Conservation (phyloP, 768 basidiomycete genomes). For the Collybia sp. region DNA sequence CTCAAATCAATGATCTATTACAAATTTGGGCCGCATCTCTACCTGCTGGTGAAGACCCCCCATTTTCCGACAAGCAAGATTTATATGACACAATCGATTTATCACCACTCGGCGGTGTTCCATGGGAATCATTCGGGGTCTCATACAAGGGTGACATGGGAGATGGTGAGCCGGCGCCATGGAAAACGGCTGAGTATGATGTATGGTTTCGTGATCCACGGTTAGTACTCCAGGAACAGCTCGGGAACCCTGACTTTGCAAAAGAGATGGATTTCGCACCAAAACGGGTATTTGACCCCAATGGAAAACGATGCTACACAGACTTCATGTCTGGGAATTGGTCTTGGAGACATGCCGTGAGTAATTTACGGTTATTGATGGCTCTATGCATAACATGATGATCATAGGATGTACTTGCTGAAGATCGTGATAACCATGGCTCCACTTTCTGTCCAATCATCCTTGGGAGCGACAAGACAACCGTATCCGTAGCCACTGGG, state of each 20-base stretch:
- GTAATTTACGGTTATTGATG: background rate
- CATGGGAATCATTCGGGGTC: slow-evolving; percentile 29
- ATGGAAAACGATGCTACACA: background rate
- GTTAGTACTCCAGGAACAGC: slow-evolving; percentile 17
- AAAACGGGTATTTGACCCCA: slow-evolving; percentile 15
- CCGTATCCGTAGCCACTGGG: background rate
- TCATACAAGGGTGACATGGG: slow-evolving; percentile 17
- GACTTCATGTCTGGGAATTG: background rate
- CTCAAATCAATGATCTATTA: slow-evolving; percentile 18
- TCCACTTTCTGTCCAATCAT: background rate
- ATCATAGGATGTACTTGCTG: background rate
- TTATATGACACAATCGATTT: slow-evolving; percentile 28
- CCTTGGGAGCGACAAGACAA: background rate
- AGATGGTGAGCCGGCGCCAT: slow-evolving; percentile 18
- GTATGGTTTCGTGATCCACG: slow-evolving; percentile 28
- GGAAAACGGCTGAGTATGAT: slow-evolving; percentile 23
- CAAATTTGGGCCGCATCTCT: slow-evolving; percentile 16
- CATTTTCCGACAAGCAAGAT: slow-evolving; percentile 24
- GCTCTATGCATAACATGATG: background rate
- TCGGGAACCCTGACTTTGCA: slow-evolving; percentile 29
- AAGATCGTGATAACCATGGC: background rate
- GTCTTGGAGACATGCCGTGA: background rate
- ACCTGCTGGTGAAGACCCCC: slow-evolving; percentile 14
- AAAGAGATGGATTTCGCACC: slow-evolving; percentile 27
- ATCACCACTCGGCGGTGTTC: slow-evolving; percentile 25